Evolutionary conservation across 1,284 basidiomycete genomes (phyloP).

Genomic region (Sporisorium exsertum): DNA sequence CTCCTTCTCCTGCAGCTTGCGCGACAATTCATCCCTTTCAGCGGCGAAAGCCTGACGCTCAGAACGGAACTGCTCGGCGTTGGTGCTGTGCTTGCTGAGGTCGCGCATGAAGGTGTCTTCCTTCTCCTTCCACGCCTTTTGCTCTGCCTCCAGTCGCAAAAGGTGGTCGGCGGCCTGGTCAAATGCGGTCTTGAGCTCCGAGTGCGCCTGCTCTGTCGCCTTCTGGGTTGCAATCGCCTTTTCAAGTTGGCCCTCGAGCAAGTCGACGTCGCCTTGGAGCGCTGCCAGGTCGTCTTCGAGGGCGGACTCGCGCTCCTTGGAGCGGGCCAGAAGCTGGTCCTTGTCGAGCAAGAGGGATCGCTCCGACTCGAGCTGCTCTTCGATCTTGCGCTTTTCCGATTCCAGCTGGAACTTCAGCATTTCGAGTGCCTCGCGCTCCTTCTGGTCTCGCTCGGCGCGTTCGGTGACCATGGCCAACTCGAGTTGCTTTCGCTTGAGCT

Average conservation of each 20-base stretch:
- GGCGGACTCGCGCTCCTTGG: slow-evolving; percentile 84
- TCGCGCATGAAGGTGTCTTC: slow-evolving; percentile 71
- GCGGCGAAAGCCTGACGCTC: slow-evolving; percentile 44
- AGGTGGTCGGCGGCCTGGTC: slow-evolving; percentile 86
- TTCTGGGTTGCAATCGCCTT: slow-evolving; percentile 74
- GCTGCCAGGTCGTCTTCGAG: slow-evolving; percentile 86
- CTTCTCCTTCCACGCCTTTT: slow-evolving; percentile 76
- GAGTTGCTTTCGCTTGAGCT: slow-evolving; percentile 86
- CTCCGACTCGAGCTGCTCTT: slow-evolving; percentile 85
- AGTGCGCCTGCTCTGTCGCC: slow-evolving; percentile 74
- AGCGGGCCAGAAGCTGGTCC: slow-evolving; percentile 84
- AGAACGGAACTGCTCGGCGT: slow-evolving; percentile 47
- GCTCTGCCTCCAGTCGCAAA: slow-evolving; percentile 81
- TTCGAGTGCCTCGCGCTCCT: slow-evolving; percentile 61
- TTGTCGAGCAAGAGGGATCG: slow-evolving; percentile 84
- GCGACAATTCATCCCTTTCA: slow-evolving; percentile 79
- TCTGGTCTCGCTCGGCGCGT: slow-evolving; percentile 64
- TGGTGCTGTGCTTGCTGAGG: slow-evolving; percentile 45
- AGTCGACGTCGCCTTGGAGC: slow-evolving; percentile 84
- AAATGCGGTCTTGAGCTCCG: slow-evolving; percentile 78
- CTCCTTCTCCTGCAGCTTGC: slow-evolving; percentile 79
- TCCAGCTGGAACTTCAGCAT: slow-evolving; percentile 60
- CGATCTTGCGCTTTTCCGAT: slow-evolving; percentile 72
- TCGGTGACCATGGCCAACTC: slow-evolving; percentile 77
- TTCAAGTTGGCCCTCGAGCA: slow-evolving; percentile 86